Evolutionary conservation across 2,329 filamentous ascomycete species (phyloP).

Genomic region (Sporothrix pallida): DNA sequence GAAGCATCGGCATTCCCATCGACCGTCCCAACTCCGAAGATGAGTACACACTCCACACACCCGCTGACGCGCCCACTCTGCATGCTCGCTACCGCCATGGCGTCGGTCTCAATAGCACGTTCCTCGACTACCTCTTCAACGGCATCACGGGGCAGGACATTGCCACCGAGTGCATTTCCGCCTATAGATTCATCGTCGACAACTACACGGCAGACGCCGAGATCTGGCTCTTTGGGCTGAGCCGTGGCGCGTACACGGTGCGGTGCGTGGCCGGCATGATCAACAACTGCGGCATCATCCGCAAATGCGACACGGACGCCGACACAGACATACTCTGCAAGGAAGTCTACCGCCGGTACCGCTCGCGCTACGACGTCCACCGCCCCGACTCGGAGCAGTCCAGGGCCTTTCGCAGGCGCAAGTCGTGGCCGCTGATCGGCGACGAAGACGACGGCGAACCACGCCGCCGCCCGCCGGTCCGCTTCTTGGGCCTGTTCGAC

Average conservation of each 20-base stretch:
- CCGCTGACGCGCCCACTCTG: not conserved
- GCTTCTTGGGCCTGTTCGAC: constrained; percentile 41
- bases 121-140: constrained; percentile 29
- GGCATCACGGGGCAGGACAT: constrained; percentile 24
- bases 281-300: constrained; percentile 43
- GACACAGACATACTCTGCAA: constrained; percentile 35
- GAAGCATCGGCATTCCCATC: constrained; percentile 25
- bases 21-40: not conserved
- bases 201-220: constrained; percentile 38
- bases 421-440: constrained; percentile 35
- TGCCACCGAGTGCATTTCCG: constrained; percentile 23
- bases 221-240: constrained; percentile 43
- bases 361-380: constrained; percentile 36
- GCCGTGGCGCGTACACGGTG: constrained; percentile 41
- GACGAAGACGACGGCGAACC: constrained; percentile 27
- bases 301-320: constrained; percentile 28
- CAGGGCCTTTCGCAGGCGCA: constrained; percentile 34
- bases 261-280: constrained; percentile 42
- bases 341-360: constrained; percentile 41
- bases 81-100: constrained; percentile 23
- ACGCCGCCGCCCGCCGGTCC: constrained; percentile 35
- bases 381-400: constrained; percentile 37
- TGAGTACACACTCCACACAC: not conserved
- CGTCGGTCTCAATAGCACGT: constrained; percentile 19
- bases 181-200: constrained; percentile 36